A percentile compares a stretch with the other conserved stretches of the same genome.
phyloP scores from a whole-genome alignment of 805 yeast genomes.

The Danielia reshetovae region DNA sequence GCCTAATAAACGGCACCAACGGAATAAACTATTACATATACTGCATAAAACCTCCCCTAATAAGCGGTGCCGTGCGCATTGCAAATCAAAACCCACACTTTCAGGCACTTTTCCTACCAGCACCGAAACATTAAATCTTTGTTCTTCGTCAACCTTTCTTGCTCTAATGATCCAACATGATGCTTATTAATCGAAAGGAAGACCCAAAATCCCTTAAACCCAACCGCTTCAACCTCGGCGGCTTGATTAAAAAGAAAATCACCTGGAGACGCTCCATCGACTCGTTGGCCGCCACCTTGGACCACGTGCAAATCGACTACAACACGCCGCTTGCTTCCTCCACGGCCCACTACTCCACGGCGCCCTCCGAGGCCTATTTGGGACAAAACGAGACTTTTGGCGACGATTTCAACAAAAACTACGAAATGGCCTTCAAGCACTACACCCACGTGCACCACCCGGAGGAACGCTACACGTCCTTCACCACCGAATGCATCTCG shows the following conservation, averaged over 20 bases:
- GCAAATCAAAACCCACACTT: no score
- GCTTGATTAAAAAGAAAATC: slow-evolving; percentile 15
- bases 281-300: slow-evolving; percentile 7
- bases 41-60: no score
- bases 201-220: slow-evolving; percentile 10
- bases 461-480: slow-evolving; percentile 23
- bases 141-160: no score
- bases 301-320: slow-evolving; percentile 5
- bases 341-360: background rate
- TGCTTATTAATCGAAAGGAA: slow-evolving; percentile 14
- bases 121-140: no score
- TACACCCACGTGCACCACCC: background rate
- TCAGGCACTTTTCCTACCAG: no score
- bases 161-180: no score
- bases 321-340: background rate
- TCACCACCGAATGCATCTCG: slow-evolving; percentile 35
- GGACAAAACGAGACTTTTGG: no score
- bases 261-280: slow-evolving; percentile 14
- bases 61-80: no score
- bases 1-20: no score
- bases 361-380: background rate
- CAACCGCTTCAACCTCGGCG: slow-evolving; percentile 16
- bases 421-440: background rate
- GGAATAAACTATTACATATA: no score
- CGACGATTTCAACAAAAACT: no score